A percentile compares a stretch with the other conserved stretches of the same genome.
Conservation (phyloP, 495 filamentous ascomycete species). For the Penicillium subrubescens region DNA sequence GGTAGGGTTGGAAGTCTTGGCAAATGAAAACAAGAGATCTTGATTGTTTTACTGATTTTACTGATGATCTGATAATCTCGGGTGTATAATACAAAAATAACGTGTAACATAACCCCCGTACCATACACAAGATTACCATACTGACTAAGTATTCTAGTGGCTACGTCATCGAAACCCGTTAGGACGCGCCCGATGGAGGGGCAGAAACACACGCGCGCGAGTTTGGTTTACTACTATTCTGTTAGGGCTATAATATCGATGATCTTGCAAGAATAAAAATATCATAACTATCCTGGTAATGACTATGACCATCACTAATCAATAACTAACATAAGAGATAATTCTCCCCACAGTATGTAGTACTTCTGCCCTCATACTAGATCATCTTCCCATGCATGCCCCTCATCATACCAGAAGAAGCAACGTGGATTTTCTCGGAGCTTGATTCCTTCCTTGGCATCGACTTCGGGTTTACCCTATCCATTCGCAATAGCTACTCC, state of each 20-base stretch:
- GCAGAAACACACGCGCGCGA: background rate
- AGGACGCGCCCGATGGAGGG: background rate
- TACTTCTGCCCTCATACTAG: background rate
- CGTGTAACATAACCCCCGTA: background rate
- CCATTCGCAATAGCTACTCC: background rate
- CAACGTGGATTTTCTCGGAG: background rate
- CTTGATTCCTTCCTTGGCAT: conserved; percentile 3
- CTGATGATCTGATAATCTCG: background rate
- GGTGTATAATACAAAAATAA: background rate
- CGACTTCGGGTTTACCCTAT: background rate
- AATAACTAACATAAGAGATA: background rate
- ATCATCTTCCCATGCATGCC: background rate
- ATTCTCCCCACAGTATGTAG: background rate
- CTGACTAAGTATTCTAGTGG: background rate
- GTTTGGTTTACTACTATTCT: background rate
- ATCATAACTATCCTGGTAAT: background rate
- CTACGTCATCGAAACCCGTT: background rate
- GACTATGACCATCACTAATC: background rate
- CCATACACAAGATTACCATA: background rate
- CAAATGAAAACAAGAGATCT: background rate
- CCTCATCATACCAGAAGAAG: background rate
- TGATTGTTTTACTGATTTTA: background rate
- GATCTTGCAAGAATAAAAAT: background rate
- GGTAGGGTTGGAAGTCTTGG: background rate
- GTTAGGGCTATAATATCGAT: background rate